Conservation (phyloP, 2,329 filamentous ascomycete species). For the Alternaria ventricosa region DNA sequence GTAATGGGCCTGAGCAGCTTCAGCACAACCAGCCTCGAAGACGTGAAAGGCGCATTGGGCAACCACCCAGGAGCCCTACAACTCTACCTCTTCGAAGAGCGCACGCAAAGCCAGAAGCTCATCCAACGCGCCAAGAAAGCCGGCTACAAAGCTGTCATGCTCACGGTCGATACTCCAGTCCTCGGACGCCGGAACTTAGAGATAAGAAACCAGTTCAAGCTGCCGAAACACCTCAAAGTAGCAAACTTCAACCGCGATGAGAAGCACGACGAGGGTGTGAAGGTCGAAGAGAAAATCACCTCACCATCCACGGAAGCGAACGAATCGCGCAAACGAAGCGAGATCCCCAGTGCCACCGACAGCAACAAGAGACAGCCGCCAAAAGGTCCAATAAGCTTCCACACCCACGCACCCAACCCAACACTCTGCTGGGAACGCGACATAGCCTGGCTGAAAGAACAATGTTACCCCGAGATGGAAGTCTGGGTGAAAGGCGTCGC, state of each 20-base stretch:
- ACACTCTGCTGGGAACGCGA: constrained; percentile 33
- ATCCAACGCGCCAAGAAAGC: constrained; percentile 34
- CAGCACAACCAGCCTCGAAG: constrained; percentile 51
- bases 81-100: constrained; percentile 52
- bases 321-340: background rate
- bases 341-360: constrained; percentile 2
- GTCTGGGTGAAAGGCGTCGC: constrained; percentile 55
- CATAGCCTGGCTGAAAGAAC: constrained; percentile 27
- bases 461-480: constrained; percentile 31
- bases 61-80: constrained; percentile 46
- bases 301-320: background rate
- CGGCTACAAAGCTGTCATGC: constrained; percentile 33
- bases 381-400: constrained; percentile 21
- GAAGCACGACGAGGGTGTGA: background rate
- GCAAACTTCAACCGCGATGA: constrained; percentile 28
- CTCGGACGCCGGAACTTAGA: constrained; percentile 31
- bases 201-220: constrained; percentile 35
- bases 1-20: constrained; percentile 49
- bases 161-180: constrained; percentile 35
- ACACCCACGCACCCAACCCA: constrained; percentile 29
- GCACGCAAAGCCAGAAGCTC: constrained; percentile 22
- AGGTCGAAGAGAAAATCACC: background rate
- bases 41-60: constrained; percentile 55
- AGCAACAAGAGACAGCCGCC: constrained; percentile 9
- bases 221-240: constrained; percentile 29